These are phyloP conservation scores for Phaeotremella fagi DNA, from an alignment of 768 basidiomycete genomes.

Conservation along the genomic window DNA sequence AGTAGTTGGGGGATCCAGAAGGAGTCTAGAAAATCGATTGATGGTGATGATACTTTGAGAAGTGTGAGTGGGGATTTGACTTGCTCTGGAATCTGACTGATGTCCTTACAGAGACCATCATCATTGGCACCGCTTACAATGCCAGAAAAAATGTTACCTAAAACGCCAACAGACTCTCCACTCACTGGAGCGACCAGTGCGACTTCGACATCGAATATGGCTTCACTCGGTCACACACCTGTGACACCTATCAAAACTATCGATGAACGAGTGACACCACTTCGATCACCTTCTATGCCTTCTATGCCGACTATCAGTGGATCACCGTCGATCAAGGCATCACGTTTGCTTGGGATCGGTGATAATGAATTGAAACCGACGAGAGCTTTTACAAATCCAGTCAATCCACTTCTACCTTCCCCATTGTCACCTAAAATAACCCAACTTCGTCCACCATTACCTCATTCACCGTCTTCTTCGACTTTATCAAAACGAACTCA, in stretches of 20 bases:
- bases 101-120: slow-evolving; percentile 9
- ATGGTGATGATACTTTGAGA: neutral
- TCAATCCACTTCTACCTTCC: slow-evolving; percentile 12
- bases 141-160: neutral
- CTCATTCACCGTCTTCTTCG: slow-evolving; percentile 6
- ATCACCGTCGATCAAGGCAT: slow-evolving; percentile 9
- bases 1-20: slow-evolving; percentile 12
- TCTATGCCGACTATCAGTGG: slow-evolving; percentile 7
- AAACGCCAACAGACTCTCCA: neutral
- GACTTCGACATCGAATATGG: neutral
- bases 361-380: neutral
- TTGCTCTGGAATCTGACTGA: neutral
- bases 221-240: slow-evolving; percentile 4
- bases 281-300: slow-evolving; percentile 11
- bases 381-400: neutral
- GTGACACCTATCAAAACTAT: neutral
- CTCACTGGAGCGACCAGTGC: neutral
- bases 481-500: slow-evolving; percentile 43
- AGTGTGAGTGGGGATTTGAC: slow-evolving; percentile 13
- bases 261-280: slow-evolving; percentile 1
- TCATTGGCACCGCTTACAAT: neutral
- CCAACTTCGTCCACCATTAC: slow-evolving; percentile 6
- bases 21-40: neutral
- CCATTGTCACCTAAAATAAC: slow-evolving; percentile 20
- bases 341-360: slow-evolving; percentile 9